Evolutionary conservation across 164 flowering plant genomes (phyloP).

Genomic region (Nymphaea thermarum): DNA sequence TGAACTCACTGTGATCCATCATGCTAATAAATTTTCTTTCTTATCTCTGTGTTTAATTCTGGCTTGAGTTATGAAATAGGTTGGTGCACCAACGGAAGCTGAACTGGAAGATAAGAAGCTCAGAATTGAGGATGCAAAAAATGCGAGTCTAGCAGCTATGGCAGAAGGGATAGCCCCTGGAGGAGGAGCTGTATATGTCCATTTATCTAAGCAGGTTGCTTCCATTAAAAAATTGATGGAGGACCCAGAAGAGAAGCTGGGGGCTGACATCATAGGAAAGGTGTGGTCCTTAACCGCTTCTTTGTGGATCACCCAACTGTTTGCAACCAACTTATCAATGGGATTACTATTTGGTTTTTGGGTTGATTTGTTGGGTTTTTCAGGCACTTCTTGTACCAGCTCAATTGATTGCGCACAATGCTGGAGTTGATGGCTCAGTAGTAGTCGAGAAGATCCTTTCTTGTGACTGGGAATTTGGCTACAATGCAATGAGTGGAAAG

Average conservation of each 20-base stretch:
- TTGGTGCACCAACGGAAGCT: constrained; percentile 84
- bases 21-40: too few relatives aligned
- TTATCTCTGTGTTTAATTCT: background rate
- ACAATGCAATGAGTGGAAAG: constrained; percentile 66
- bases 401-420: constrained; percentile 62
- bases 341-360: background rate
- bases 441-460: constrained; percentile 49
- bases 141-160: constrained; percentile 90
- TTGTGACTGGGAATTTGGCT: constrained; percentile 55
- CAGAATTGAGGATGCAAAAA: constrained; percentile 87
- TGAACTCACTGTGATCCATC: too few relatives aligned
- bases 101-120: constrained; percentile 91
- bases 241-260: constrained; percentile 64
- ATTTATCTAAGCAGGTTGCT: constrained; percentile 51
- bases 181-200: constrained; percentile 77
- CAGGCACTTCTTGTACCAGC: constrained; percentile 92
- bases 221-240: constrained; percentile 35
- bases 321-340: background rate
- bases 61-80: constrained; percentile 29
- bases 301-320: background rate
- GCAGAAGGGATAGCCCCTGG: constrained; percentile 92
- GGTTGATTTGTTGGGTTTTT: constrained; percentile 5
- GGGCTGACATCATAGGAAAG: constrained; percentile 70
- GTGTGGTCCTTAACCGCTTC: constrained; percentile 15
- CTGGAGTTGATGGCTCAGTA: constrained; percentile 77